Base-by-base conservation (phyloP, 2,329 filamentous ascomycete species). In the Exophiala alcalophila region DNA sequence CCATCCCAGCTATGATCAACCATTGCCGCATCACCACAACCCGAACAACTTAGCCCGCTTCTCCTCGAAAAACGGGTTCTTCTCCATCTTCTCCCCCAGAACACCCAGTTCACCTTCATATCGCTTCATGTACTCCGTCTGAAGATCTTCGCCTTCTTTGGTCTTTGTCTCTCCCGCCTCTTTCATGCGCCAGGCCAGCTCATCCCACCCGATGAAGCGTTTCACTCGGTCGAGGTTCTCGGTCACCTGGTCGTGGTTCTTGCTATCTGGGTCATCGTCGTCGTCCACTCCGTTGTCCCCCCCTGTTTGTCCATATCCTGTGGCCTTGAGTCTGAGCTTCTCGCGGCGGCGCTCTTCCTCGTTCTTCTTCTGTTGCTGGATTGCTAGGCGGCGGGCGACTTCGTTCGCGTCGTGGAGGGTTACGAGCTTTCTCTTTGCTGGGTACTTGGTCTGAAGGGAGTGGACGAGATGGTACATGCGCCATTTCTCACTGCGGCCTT, bases 401-500 rank as follows among this genome's bases (percentile, higher is more conserved):
- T 81, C 77, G 54, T 80, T 81, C 8, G 78, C 77, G 58, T 82
- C 78, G 26, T 71, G 68, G 41, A 81, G 57, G 35, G 65, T 75
- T 4, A 81, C 76, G 9, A 81, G 61, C 52, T 67, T 50, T n/a
- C 46, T 47, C 34, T 41, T 50, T 31, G 23, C 36, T 6, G 53
- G 53, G 23, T 49, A 44, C 24, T 51, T 51, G 30, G 27, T 24
- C 40, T 43, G 15, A 4, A 52, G 40, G 6, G 24, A 30, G 5
- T 37, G 16, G 15, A 54, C 37, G 31, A 52, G 46, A 33, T 26
- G 49, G n/a, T 50, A 35, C 49, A 52, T 49, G 7, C 21, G 25
- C 43, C 47, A 47, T 18, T 36, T 18, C 1, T n/a, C 20, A 32
- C 40, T 47, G 18, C 42, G 46, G 18, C 20, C 31, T n/a, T n/a